phyloP scores from a whole-genome alignment of 345 rosid genomes.

The Salix arbutifolia region DNA sequence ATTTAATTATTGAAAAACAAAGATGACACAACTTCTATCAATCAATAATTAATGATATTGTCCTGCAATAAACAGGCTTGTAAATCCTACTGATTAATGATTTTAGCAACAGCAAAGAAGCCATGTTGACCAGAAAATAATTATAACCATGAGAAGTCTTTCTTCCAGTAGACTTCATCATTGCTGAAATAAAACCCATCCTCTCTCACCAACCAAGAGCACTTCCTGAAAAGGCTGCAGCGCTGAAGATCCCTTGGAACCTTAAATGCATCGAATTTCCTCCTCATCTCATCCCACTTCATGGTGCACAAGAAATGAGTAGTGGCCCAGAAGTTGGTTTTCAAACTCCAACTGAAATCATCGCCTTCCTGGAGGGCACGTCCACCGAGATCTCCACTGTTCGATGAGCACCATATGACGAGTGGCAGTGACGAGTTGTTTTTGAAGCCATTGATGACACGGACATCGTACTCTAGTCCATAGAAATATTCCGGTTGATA shows the following conservation, averaged over 20 bases:
- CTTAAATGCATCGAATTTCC: constrained; percentile 61
- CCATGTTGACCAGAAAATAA: not conserved
- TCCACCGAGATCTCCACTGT: constrained; percentile 69
- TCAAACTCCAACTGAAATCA: constrained; percentile 67
- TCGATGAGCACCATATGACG: constrained; percentile 79
- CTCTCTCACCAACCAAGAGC: constrained; percentile 85
- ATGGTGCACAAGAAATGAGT: constrained; percentile 53
- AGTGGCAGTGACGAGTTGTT: constrained; percentile 83
- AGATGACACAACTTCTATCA: not conserved
- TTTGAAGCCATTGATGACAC: constrained; percentile 74
- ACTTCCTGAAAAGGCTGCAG: constrained; percentile 56
- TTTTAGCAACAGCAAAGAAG: not conserved
- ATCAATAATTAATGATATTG: too few relatives aligned
- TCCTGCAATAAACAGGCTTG: not conserved
- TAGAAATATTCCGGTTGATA: constrained; percentile 32
- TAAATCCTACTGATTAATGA: not conserved
- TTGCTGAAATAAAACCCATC: constrained; percentile 82
- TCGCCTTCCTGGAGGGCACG: constrained; percentile 95
- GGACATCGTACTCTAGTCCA: constrained; percentile 57
- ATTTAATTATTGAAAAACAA: not conserved
- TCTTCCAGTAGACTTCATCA: constrained; percentile 78
- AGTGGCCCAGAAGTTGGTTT: constrained; percentile 41
- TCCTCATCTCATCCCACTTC: constrained; percentile 65
- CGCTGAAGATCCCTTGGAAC: constrained; percentile 49
- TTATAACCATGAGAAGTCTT: constrained; percentile 64